These are phyloP conservation scores for Gossypium arboreum DNA, from an alignment of 345 rosid genomes.

Conservation along the genomic window DNA sequence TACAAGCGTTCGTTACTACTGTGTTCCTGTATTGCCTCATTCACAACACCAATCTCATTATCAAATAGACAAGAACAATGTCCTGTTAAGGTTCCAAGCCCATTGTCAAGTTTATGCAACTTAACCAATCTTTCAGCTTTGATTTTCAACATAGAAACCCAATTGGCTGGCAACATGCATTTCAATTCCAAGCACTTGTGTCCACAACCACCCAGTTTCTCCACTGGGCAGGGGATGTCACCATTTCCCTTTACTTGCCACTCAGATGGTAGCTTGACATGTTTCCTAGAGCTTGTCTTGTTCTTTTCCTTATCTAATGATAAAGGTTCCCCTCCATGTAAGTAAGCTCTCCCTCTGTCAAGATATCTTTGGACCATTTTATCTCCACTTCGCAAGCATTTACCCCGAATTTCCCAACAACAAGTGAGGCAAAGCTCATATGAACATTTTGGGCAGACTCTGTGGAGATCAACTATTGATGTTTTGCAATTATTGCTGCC, in stretches of 20 bases:
- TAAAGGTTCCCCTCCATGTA: not conserved
- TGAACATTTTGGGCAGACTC: slow-evolving; percentile 12
- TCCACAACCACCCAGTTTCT: slow-evolving; percentile 1
- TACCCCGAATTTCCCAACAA: slow-evolving; percentile 4
- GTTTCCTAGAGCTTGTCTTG: slow-evolving; percentile 4
- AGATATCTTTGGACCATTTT: slow-evolving; percentile 3
- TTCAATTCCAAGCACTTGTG: slow-evolving; percentile 1
- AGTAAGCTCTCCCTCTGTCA: not conserved
- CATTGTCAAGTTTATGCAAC: not conserved
- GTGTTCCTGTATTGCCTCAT: not conserved
- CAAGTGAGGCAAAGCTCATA: slow-evolving; percentile 9
- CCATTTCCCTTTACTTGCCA: not conserved
- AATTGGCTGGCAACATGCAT: not conserved
- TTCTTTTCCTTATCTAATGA: not conserved
- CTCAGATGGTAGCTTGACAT: not conserved
- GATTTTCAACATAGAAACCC: not conserved
- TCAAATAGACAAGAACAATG: not conserved
- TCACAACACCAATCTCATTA: not conserved
- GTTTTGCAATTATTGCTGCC: slow-evolving; percentile 11
- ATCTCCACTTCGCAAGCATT: not conserved
- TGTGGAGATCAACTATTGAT: not conserved
- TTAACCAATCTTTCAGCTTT: not conserved
- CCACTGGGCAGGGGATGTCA: not conserved
- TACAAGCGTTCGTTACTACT: not conserved
- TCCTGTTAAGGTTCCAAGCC: not conserved